Evolutionary conservation across 257 asterid species (phyloP).

Genomic region (Solanum megistacrolobum): DNA sequence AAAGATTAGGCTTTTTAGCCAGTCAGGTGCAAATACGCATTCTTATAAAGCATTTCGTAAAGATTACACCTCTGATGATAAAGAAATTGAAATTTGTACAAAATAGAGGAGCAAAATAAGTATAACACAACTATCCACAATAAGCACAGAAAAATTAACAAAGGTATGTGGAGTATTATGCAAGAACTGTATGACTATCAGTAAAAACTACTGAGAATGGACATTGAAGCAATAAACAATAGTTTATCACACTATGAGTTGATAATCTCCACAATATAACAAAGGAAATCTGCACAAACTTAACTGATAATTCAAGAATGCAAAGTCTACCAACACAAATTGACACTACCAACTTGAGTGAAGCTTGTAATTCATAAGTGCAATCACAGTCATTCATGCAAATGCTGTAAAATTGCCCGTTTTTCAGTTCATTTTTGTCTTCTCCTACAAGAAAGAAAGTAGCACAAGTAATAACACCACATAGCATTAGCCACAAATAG

Average conservation of each 20-base stretch:
- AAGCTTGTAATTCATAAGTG: not conserved
- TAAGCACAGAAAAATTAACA: not conserved
- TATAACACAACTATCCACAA: not conserved
- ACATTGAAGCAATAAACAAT: not conserved
- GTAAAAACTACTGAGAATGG: not conserved
- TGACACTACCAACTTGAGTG: not conserved
- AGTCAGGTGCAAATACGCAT: not conserved
- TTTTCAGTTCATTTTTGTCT: not conserved
- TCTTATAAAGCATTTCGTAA: not conserved
- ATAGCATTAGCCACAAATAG: not conserved
- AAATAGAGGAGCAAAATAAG: not conserved
- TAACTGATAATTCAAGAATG: not conserved
- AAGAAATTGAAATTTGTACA: not conserved
- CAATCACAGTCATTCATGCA: not conserved
- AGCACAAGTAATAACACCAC: not conserved
- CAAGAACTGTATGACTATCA: not conserved
- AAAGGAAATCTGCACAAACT: not conserved
- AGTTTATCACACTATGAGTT: not conserved
- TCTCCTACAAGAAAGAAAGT: not conserved
- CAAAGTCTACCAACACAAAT: not conserved
- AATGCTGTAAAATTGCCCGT: not conserved
- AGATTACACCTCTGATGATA: not conserved
- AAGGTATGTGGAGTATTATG: not conserved
- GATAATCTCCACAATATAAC: not conserved
- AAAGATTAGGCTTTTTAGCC: not conserved